Evolutionary conservation across 495 filamentous ascomycete genomes (phyloP), one percentile per base, ranked within the genome.

Genomic region (Pyrenula massariospora): DNA sequence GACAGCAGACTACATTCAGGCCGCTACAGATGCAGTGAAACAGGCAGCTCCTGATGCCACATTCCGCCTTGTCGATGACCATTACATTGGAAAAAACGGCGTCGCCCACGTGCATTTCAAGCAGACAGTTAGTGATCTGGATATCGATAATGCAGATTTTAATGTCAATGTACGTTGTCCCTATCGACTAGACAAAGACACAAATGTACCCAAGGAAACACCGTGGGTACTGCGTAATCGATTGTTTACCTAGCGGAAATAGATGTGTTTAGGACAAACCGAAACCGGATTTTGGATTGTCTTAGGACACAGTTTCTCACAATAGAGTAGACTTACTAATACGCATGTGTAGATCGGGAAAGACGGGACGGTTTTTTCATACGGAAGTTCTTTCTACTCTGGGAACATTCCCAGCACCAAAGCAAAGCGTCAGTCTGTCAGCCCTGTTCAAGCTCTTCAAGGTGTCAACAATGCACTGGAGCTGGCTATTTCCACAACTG

Each of bases 61-160:
- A 10, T 75, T 78, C 62, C 68, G 68, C 24, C 54, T 74, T 12
- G 70, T 72, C n/a, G 64, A 74, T 42, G 31, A 42, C 31, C 31
- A 42, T 15, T 42, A 75, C 21, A 66, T 72, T 24, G 66, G 66
- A 22, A 67, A 63, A 54, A 76, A 78, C 48, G 77, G 77, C 2
- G 66, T 79, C 56, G 69, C 70, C 2, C 77, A 80, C 57, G 71
- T 78, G 57, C 67, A 77, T 60, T 79, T 79, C 65, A 76, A 74
- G 57, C 77, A 80, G 65, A 79, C 76, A 0, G 67, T 65, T 15
- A 71, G 79, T 54, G 77, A 70, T 1, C 54, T 80, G 20, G 77
- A 79, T 36, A 76, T 80, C 56, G 76, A 77, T 62, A 80, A 80
- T 64, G 75, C 75, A 1, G 74, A 78, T 59, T 76, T 78, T 59